Evolutionary conservation across 2,329 filamentous ascomycete genomes (phyloP).

Genomic region (Diaporthe caulivora): DNA sequence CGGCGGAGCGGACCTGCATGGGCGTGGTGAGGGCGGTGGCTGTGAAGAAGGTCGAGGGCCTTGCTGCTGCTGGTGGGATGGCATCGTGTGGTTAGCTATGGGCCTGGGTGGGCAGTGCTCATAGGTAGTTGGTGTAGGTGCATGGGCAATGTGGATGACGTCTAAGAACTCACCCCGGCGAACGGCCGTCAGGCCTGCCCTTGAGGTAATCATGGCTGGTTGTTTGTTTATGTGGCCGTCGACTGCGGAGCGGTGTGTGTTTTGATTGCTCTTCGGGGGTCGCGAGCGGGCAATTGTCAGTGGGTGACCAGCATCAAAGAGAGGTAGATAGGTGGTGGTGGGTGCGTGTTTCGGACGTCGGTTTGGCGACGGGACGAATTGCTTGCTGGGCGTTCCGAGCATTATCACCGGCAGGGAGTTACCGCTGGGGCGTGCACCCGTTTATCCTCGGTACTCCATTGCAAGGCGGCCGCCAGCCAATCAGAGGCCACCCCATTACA

Average conservation of each 20-base stretch:
- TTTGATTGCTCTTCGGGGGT: conserved; percentile 37
- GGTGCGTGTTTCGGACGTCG: conserved; percentile 31
- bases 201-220: conserved; percentile 66
- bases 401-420: conserved; percentile 26
- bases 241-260: conserved; percentile 12
- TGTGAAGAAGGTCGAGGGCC: conserved; percentile 61
- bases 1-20: conserved; percentile 61
- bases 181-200: conserved; percentile 70
- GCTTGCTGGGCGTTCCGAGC: conserved; percentile 6
- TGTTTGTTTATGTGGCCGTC: conserved; percentile 28
- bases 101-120: conserved; percentile 26
- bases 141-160: conserved; percentile 16
- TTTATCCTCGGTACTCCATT: conserved; percentile 56
- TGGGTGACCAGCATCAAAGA: conserved; percentile 34
- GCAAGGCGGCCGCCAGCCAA: conserved; percentile 51
- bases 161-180: conserved; percentile 63
- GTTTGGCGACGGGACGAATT: conserved; percentile 30
- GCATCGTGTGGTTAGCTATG: conserved; percentile 40
- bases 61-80: conserved; percentile 50
- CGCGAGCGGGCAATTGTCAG: conserved; percentile 30
- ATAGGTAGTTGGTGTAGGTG: conserved; percentile 14
- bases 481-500: conserved; percentile 45
- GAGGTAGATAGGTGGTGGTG: neutral
- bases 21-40: conserved; percentile 56
- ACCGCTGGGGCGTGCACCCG: conserved; percentile 47